Percentiles rank a stretch among this genome's conserved stretches.
phyloP scores from a whole-genome alignment of 345 rosid genomes.

The Syzygium grande region DNA sequence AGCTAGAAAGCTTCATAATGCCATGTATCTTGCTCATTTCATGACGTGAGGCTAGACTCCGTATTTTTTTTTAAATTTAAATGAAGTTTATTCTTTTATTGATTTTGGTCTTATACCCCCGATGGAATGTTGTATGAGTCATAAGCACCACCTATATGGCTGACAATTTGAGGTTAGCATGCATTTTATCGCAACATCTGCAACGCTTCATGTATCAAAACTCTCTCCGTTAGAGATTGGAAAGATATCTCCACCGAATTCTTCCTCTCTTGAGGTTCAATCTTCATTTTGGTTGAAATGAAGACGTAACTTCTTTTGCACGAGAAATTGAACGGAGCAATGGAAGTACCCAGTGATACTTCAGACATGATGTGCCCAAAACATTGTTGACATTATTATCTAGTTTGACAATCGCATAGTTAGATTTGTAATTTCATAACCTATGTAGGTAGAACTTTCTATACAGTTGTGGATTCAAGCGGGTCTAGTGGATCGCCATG shows the following conservation, averaged over 20 bases:
- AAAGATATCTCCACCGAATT: background rate
- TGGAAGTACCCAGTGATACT: background rate
- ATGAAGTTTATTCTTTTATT: background rate
- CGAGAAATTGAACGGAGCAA: background rate
- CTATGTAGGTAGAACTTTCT: background rate
- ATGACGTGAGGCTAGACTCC: background rate
- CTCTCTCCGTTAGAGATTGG: background rate
- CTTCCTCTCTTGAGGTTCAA: background rate
- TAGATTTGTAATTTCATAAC: background rate
- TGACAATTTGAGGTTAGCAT: background rate
- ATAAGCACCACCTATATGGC: background rate
- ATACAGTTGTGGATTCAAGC: background rate
- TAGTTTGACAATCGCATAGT: background rate
- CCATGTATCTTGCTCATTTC: background rate
- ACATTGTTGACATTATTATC: background rate
- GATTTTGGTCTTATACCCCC: background rate
- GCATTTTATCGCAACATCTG: background rate
- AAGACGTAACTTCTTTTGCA: background rate
- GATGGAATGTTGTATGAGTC: background rate
- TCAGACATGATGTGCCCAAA: background rate
- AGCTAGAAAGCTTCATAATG: background rate
- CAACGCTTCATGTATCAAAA: background rate
- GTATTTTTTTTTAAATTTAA: background rate
- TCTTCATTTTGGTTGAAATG: background rate
- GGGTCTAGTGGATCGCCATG: background rate